Base-by-base conservation (phyloP, 2,329 filamentous ascomycete species). In the Beauveria pseudobassiana region DNA sequence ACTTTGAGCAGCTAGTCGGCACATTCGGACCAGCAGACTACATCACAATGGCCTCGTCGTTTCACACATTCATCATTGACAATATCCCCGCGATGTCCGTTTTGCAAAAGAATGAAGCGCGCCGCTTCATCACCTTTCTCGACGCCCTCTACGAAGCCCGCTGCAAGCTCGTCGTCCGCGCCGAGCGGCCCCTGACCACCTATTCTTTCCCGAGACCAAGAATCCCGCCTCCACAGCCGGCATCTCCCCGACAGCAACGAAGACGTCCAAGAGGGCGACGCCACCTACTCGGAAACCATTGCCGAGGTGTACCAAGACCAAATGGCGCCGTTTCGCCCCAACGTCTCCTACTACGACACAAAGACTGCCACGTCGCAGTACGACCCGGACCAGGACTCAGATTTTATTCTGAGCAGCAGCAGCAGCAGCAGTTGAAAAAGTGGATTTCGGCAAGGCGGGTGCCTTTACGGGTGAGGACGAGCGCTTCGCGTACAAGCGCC, bases 91-190 rank as follows among this genome's bases (percentile, higher is more conserved):
- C 88, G 18, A 76, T 95, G 14, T 86, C 83, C 0, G 72, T 87
- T 2, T 74, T 84, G 1, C 86, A 87, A 71, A 93, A 92, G 73
- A 93, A 93, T 71, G 90, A 93, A 75, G 90, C 90, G 1, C 80
- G 90, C 5, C 82, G 90, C 12, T 86, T 95, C 70, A 93, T 93
- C 69, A 93, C 88, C 0, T 79, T 95, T 1, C 81, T 93, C 1
- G 90, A 95, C 69, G 90, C 90, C 0, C 78, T 91, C 0, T 93
- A 93, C 73, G 90, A 93, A 75, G 87, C 88, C n/a, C 82, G 87
- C 8, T 93, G 90, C 72, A 90, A 90, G 67, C 80, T 93, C 10
- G 74, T 91, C 49, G 80, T 93, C 58, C 80, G 84, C 22, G 90
- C 89, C 2, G 81, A 80, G 46, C 84, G 82, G 2, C 84, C 83